These are phyloP conservation scores for Penicillium maclennaniae DNA, from an alignment of 495 filamentous ascomycete genomes.

Conservation along the genomic window DNA sequence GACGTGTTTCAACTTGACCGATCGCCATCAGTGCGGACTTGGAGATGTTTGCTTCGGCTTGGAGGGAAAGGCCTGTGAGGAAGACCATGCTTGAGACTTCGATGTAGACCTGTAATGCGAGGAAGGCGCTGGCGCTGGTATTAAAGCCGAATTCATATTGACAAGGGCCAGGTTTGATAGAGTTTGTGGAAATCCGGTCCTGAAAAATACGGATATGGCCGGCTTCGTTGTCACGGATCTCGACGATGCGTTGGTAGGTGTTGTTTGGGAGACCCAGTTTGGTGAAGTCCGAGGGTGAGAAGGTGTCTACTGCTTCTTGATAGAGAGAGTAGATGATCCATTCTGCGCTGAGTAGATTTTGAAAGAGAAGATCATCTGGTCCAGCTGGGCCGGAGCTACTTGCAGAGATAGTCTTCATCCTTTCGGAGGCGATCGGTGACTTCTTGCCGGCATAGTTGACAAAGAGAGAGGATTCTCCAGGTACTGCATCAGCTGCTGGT, in stretches of 20 bases:
- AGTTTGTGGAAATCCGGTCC: constrained; percentile 44
- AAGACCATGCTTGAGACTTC: constrained; percentile 54
- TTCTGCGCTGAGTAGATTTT: constrained; percentile 52
- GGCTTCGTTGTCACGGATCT: constrained; percentile 56
- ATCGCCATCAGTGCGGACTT: constrained; percentile 47
- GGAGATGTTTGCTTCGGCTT: constrained; percentile 32
- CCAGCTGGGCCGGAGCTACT: constrained; percentile 17
- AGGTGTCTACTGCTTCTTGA: constrained; percentile 46
- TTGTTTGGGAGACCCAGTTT: constrained; percentile 38
- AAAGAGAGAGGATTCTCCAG: constrained; percentile 42
- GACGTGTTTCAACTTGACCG: constrained; percentile 46
- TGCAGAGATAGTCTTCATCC: constrained; percentile 5
- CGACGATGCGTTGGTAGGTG: constrained; percentile 47
- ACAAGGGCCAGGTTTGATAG: constrained; percentile 24
- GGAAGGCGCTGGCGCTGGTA: constrained; percentile 33
- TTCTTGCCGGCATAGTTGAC: constrained; percentile 39
- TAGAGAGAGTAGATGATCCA: constrained; percentile 56
- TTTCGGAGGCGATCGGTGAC: constrained; percentile 10
- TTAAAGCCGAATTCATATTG: constrained; percentile 42
- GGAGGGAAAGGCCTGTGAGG: constrained; percentile 46
- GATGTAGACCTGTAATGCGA: constrained; percentile 44
- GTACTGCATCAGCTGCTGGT: constrained; percentile 15
- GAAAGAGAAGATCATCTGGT: constrained; percentile 46
- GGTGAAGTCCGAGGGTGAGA: constrained; percentile 39
- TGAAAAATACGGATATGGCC: constrained; percentile 55